These are phyloP conservation scores for Saccharomycopsis babjevae DNA, from an alignment of 805 yeast genomes.

Conservation along the genomic window DNA sequence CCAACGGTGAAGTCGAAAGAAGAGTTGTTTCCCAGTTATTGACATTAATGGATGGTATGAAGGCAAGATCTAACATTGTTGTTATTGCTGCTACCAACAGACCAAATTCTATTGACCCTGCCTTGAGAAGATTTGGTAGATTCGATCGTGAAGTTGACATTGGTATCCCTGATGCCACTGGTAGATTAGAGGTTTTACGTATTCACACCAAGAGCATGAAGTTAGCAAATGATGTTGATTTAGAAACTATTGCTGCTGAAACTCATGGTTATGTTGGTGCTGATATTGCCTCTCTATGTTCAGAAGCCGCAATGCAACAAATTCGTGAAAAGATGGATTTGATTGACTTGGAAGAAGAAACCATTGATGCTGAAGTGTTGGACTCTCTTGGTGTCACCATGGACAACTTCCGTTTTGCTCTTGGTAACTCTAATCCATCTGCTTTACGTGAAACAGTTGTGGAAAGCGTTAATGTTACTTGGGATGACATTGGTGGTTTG, in stretches of 20 bases:
- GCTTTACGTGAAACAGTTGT: slow-evolving; percentile 99
- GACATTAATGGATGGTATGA: slow-evolving; percentile 99
- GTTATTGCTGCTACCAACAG: slow-evolving; percentile 95
- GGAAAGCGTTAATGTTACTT: slow-evolving; percentile 94
- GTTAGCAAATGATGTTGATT: slow-evolving; percentile 86
- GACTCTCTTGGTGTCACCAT: slow-evolving; percentile 96
- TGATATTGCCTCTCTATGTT: slow-evolving; percentile 94
- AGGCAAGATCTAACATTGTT: slow-evolving; percentile 95
- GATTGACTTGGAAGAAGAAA: slow-evolving; percentile 91
- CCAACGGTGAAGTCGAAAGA: slow-evolving; percentile 99
- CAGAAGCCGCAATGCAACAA: slow-evolving; percentile 99
- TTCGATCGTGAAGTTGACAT: slow-evolving; percentile 86
- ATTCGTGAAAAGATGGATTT: slow-evolving; percentile 99
- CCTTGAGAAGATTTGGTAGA: slow-evolving; percentile 81
- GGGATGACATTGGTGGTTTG: slow-evolving; percentile 99
- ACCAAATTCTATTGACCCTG: slow-evolving; percentile 67
- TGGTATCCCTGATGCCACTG: slow-evolving; percentile 96
- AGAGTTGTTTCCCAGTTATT: slow-evolving; percentile 96
- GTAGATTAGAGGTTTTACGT: slow-evolving; percentile 92
- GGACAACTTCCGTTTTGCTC: slow-evolving; percentile 97
- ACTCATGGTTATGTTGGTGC: slow-evolving; percentile 99
- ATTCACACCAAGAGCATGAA: slow-evolving; percentile 99
- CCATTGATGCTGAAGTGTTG: slow-evolving; percentile 93
- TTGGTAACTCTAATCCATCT: slow-evolving; percentile 97
- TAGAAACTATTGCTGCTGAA: slow-evolving; percentile 91